Conservation (phyloP, 495 filamentous ascomycete species). For the Beverwykella pulmonaria region DNA sequence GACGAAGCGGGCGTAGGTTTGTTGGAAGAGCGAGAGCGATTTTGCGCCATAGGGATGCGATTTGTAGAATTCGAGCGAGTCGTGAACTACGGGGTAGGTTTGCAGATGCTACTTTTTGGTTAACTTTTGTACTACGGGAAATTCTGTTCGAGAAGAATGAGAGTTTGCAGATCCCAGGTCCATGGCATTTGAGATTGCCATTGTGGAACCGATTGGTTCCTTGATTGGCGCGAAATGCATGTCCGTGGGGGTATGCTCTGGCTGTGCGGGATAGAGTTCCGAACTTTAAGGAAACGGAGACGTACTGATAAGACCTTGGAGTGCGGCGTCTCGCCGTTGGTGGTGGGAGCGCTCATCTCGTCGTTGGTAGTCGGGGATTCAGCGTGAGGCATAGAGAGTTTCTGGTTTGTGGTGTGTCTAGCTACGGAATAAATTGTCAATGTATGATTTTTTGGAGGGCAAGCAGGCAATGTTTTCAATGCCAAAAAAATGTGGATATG, state of each 20-base stretch:
- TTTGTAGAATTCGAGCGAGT: constrained; percentile 76
- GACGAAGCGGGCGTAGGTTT: constrained; percentile 66
- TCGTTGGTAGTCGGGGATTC: constrained; percentile 40
- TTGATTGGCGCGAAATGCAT: constrained; percentile 10
- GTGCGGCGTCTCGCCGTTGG: constrained; percentile 69
- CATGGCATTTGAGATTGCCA: background rate
- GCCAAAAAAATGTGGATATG: background rate
- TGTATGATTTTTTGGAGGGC: background rate
- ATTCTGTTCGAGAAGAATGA: no score
- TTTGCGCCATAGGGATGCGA: constrained; percentile 77
- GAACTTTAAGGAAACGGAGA: background rate
- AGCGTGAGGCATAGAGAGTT: constrained; percentile 49
- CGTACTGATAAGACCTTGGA: constrained; percentile 71
- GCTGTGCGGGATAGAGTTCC: background rate
- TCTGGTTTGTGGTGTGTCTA: background rate
- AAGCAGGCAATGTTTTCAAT: background rate
- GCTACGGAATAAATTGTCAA: background rate
- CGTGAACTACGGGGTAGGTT: constrained; percentile 82
- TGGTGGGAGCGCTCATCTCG: constrained; percentile 40
- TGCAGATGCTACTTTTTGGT: constrained; percentile 69
- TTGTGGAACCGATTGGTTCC: constrained; percentile 1
- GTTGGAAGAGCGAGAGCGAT: constrained; percentile 70
- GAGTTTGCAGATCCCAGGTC: background rate
- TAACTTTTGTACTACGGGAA: no score
- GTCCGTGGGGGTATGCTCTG: background rate